Base-by-base conservation (phyloP, 768 basidiomycete species). In the Ephemerocybe angulata region DNA sequence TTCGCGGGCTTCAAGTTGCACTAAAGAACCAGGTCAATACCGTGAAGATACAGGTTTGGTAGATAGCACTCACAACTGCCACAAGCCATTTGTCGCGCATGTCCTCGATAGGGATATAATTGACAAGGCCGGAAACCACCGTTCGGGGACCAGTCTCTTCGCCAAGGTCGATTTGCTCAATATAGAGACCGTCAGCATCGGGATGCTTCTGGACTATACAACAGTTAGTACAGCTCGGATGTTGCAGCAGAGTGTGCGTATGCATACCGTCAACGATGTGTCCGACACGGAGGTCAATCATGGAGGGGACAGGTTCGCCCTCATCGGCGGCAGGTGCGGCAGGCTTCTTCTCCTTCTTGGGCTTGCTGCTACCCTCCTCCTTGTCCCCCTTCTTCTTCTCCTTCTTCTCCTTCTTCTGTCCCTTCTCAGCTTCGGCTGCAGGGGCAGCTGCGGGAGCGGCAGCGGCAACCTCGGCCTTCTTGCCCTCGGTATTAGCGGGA, bases 91-190 rank as follows among this genome's bases (percentile, higher is more conserved):
- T 87, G 64, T 90, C 87, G 37, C 81, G 80, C 88, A 98, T 96
- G 61, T 94, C 75, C 61, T 98, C 97, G 60, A 97, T 93, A 5
- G 93, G 90, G 67, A 98, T 90, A 71, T 98, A 93, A 66, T 98
- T 85, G 53, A 98, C 97, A 28, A 98, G 82, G 40, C 97, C 97
- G 13, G 96, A 98, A 44, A 98, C 92, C 22, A 99, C 94, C 0
- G 94, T 98, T 51, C 97, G 80, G 27, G 97, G 97, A 24, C 94
- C 96, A 0, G 87, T 87, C 65, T 92, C 91, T 70, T 98, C 95
- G 53, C 94, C 97, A 44, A 98, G 73, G 68, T 99, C 94, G 60
- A 98, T 96, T 89, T 94, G 86, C 90, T 98, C 96, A 57, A 98
- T 83, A 66, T 98, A 99, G n/a, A 99, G 80, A 48, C 92, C 86